Percentiles rank a stretch among this genome's conserved stretches.
Conservation (phyloP, 2,329 filamentous ascomycete species). For the Diaporthe sp. region DNA sequence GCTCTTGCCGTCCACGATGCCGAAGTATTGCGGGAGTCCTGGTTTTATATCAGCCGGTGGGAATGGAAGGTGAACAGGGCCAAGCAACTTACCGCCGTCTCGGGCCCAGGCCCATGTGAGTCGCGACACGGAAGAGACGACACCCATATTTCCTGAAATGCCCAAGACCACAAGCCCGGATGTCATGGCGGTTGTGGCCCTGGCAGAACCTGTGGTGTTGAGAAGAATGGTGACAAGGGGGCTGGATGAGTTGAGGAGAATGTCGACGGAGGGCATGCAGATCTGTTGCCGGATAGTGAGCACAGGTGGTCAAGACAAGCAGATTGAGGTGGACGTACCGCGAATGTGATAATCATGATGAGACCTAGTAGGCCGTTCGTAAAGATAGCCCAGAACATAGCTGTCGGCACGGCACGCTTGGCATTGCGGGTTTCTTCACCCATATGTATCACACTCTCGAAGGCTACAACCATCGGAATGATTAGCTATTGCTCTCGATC, state of each 20-base stretch:
- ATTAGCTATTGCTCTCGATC: neutral
- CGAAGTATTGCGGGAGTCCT: slow-evolving; percentile 43
- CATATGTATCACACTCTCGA: slow-evolving; percentile 63
- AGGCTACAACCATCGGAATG: slow-evolving; percentile 48
- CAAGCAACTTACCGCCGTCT: slow-evolving; percentile 53
- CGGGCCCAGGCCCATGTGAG: slow-evolving; percentile 64
- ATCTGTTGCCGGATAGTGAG: slow-evolving; percentile 18
- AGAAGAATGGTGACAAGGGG: slow-evolving; percentile 60
- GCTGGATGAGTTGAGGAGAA: slow-evolving; percentile 50
- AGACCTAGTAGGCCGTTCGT: slow-evolving; percentile 59
- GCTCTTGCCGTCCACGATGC: slow-evolving; percentile 46
- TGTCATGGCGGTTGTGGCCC: slow-evolving; percentile 56
- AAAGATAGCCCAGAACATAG: slow-evolving; percentile 58
- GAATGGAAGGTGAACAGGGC: neutral
- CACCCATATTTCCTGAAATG: slow-evolving; percentile 55
- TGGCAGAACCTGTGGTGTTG: slow-evolving; percentile 55
- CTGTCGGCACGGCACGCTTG: slow-evolving; percentile 59
- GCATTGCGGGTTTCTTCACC: slow-evolving; percentile 60
- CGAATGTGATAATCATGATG: slow-evolving; percentile 55
- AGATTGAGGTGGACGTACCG: slow-evolving; percentile 47
- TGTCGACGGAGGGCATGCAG: slow-evolving; percentile 56
- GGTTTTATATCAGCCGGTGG: neutral
- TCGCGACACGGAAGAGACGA: slow-evolving; percentile 61
- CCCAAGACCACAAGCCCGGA: slow-evolving; percentile 53
- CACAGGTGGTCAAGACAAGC: too few relatives aligned